Percentiles rank a stretch among this genome's conserved stretches.
Conservation (phyloP, 371 early-diverging fungal species). For the Mucor racemosus region DNA sequence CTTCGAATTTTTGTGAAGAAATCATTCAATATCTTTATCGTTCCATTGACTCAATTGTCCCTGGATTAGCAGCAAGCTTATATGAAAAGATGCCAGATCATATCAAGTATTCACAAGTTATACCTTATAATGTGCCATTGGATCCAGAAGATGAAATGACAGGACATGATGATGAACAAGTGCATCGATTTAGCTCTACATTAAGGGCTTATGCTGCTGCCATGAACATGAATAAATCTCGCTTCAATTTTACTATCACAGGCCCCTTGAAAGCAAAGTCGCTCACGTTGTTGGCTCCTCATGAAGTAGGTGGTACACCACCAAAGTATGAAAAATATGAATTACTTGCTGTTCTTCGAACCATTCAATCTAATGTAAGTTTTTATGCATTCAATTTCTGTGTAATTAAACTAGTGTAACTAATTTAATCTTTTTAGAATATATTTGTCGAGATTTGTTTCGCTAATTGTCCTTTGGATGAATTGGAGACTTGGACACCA, state of each 20-base stretch:
- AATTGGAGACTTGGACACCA: constrained; percentile 36
- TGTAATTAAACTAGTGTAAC: background rate
- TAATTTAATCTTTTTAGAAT: constrained; percentile 20
- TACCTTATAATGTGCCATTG: constrained; percentile 3
- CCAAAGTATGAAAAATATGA: constrained; percentile 39
- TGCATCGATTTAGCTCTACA: constrained; percentile 22
- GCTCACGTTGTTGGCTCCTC: constrained; percentile 35
- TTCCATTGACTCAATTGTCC: constrained; percentile 34
- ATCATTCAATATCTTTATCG: constrained; percentile 42
- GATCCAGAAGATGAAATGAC: constrained; percentile 28
- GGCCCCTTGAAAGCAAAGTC: constrained; percentile 18
- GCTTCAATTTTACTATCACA: constrained; percentile 28
- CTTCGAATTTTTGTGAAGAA: constrained; percentile 36
- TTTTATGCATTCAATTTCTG: background rate
- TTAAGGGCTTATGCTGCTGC: constrained; percentile 47
- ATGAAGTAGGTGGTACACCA: constrained; percentile 31
- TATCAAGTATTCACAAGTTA: constrained; percentile 15
- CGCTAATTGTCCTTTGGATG: constrained; percentile 29
- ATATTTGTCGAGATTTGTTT: constrained; percentile 36
- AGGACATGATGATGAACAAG: constrained; percentile 16
- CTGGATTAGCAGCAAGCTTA: constrained; percentile 2
- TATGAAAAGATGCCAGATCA: constrained; percentile 28
- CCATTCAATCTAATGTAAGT: constrained; percentile 42
- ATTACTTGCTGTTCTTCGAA: constrained; percentile 38
- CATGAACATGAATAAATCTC: constrained; percentile 44